Percentiles rank a stretch among this genome's conserved stretches.
phyloP scores from a whole-genome alignment of 2,329 filamentous ascomycete species.

The Curvularia lunata region DNA sequence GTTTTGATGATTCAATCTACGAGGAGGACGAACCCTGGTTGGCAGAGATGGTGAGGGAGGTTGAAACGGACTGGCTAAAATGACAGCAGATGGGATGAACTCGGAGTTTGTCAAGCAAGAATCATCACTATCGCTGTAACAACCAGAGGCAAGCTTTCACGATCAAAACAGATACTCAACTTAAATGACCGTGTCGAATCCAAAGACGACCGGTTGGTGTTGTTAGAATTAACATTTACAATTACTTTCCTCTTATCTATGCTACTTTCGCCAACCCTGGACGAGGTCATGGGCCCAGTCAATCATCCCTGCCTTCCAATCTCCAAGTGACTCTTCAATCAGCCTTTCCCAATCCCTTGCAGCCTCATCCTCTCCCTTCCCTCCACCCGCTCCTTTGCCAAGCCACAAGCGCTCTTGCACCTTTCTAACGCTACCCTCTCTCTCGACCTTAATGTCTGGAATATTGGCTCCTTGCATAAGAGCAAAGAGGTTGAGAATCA shows the following conservation, averaged over 20 bases:
- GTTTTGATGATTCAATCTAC: conserved; percentile 37
- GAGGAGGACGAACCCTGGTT: conserved; percentile 41
- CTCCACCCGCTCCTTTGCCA: conserved; percentile 59
- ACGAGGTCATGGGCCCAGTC: conserved; percentile 93
- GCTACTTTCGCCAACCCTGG: conserved; percentile 75
- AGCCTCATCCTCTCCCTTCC: conserved; percentile 80
- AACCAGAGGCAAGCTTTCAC: not conserved
- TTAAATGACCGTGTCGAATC: too few species aligned
- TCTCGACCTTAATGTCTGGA: conserved; percentile 89
- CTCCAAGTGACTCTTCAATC: conserved; percentile 82
- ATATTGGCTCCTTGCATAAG: conserved; percentile 98
- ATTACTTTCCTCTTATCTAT: not conserved
- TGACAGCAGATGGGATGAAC: not conserved
- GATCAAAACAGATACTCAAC: not conserved
- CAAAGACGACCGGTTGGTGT: not conserved
- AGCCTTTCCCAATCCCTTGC: conserved; percentile 85
- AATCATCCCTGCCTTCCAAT: conserved; percentile 91
- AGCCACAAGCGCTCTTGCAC: conserved; percentile 94
- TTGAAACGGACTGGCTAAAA: conserved; percentile 36
- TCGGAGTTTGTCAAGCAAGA: not conserved
- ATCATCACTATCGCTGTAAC: not conserved
- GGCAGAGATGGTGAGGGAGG: conserved; percentile 34
- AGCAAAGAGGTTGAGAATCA: conserved; percentile 94
- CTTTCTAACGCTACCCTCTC: conserved; percentile 92
- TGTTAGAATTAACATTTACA: not conserved